These are phyloP conservation scores for Candida dubliniensis DNA, from an alignment of 1,139 yeast genomes.

Conservation along the genomic window DNA sequence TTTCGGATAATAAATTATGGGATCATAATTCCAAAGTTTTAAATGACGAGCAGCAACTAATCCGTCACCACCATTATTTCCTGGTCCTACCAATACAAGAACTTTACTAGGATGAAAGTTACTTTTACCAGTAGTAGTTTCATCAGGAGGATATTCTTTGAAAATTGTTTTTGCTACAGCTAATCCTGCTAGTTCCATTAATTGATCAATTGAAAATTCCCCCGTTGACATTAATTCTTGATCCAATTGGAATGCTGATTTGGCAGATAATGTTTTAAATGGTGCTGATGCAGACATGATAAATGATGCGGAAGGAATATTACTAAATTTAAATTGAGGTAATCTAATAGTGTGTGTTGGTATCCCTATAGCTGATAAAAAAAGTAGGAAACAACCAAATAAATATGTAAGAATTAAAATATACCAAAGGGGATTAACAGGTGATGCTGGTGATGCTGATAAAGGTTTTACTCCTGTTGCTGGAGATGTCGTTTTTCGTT, in stretches of 20 bases:
- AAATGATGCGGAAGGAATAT: neutral
- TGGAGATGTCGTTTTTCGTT: too few species aligned
- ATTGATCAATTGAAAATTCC: conserved; percentile 86
- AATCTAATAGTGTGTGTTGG: neutral
- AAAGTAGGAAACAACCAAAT: conserved; percentile 2
- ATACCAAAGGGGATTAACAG: neutral
- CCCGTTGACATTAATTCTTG: conserved; percentile 81
- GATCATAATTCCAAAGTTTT: conserved; percentile 69
- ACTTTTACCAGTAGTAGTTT: conserved; percentile 22
- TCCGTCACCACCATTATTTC: conserved; percentile 97
- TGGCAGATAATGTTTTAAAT: conserved; percentile 53
- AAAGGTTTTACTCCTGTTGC: neutral
- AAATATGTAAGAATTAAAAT: neutral
- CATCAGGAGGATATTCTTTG: conserved; percentile 52
- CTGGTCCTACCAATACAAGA: conserved; percentile 85
- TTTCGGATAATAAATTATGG: conserved; percentile 69
- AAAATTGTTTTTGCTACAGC: conserved; percentile 89
- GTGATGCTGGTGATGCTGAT: neutral
- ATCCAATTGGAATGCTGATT: conserved; percentile 77
- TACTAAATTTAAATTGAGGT: neutral
- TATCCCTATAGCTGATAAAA: conserved; percentile 1
- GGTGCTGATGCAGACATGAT: conserved; percentile 4
- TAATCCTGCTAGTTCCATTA: conserved; percentile 95
- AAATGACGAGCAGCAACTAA: conserved; percentile 93
- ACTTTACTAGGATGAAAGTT: conserved; percentile 29